phyloP scores from a whole-genome alignment of 179 eudicot species.

The Vitellaria paradoxa region DNA sequence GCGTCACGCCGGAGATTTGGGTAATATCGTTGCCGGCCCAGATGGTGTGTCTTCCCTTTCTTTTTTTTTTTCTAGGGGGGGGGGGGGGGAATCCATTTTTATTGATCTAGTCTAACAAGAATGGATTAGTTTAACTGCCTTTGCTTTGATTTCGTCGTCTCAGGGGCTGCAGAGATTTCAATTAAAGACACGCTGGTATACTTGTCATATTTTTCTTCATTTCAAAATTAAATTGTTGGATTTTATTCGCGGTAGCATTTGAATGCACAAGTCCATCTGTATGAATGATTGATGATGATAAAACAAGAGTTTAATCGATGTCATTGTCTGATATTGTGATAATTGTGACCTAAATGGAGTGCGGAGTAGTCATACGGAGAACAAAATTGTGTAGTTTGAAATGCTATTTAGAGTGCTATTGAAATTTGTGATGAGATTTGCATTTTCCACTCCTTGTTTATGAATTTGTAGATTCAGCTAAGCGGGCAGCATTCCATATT shows the following conservation, averaged over 20 bases:
- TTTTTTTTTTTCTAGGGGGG: background rate
- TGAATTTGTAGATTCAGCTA: conserved; percentile 52
- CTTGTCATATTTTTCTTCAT: background rate
- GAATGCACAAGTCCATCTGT: background rate
- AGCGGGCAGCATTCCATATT: conserved; percentile 74
- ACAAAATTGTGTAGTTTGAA: background rate
- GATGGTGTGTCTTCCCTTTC: conserved; percentile 49
- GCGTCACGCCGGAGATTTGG: conserved; percentile 94
- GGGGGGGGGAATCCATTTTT: no score
- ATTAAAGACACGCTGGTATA: conserved; percentile 62
- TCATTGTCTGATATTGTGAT: background rate
- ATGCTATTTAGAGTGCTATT: background rate
- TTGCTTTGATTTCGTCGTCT: conserved; percentile 5
- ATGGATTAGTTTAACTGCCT: background rate
- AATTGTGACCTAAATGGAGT: background rate
- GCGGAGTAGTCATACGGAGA: background rate
- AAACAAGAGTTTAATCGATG: background rate
- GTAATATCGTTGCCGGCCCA: conserved; percentile 69
- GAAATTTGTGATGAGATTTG: background rate
- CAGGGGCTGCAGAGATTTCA: conserved; percentile 79
- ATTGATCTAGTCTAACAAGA: background rate
- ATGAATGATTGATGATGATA: background rate
- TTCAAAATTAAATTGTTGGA: background rate
- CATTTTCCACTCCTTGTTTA: background rate
- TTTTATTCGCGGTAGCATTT: background rate